These are phyloP conservation scores for Pseudisothecium myosuroides DNA, from an alignment of 225 moss, liverwort and hornwort genomes.

Conservation along the genomic window DNA sequence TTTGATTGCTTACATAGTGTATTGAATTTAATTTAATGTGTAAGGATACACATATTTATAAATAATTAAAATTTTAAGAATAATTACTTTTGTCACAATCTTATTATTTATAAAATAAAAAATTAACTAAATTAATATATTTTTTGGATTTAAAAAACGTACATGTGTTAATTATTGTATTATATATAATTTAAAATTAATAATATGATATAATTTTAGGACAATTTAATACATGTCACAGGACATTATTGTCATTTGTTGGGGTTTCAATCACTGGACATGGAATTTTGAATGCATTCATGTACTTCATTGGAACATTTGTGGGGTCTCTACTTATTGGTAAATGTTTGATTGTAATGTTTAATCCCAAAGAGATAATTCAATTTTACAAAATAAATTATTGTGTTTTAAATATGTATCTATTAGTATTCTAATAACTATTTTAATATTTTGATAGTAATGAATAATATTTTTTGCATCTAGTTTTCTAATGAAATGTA, in stretches of 20 bases:
- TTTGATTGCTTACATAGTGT: background rate
- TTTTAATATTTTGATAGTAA: background rate
- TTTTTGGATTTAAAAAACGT: background rate
- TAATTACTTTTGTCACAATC: accelerated
- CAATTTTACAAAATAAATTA: background rate
- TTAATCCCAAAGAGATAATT: too few relatives aligned
- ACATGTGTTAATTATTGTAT: background rate
- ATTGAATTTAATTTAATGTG: background rate
- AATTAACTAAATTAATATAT: background rate
- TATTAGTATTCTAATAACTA: accelerated
- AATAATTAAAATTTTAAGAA: background rate
- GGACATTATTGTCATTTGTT: constrained; percentile 73
- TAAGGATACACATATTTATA: too few relatives aligned
- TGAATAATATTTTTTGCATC: too few relatives aligned
- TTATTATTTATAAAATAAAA: background rate
- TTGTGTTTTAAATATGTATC: too few relatives aligned
- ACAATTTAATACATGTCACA: background rate
- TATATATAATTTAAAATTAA: too few relatives aligned
- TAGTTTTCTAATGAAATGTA: background rate
- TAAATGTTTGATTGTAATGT: background rate
- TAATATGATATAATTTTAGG: too few relatives aligned
- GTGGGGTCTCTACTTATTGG: constrained; percentile 82
- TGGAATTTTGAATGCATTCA: constrained; percentile 41
- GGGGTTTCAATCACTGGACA: constrained; percentile 27
- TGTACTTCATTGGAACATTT: constrained; percentile 65